Conservation (phyloP, 192 early-diverging fungal species). For the Endogone sp. region DNA sequence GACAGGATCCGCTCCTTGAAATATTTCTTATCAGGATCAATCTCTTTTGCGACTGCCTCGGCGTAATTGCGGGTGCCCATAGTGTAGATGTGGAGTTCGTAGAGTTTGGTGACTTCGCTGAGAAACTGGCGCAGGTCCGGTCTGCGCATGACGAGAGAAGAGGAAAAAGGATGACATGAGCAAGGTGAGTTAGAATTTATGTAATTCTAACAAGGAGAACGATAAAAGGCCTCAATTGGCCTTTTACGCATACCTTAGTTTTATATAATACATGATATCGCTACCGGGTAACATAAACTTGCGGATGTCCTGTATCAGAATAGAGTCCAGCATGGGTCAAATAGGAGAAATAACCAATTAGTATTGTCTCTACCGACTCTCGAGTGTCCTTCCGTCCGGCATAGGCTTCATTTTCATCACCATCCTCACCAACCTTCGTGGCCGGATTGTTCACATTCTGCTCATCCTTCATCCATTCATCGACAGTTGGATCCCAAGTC, state of each 20-base stretch:
- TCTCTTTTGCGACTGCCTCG: conserved; percentile 73
- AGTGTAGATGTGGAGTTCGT: conserved; percentile 98
- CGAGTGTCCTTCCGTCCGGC: no score
- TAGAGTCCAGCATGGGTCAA: not conserved
- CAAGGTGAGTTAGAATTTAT: no score
- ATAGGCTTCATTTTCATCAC: no score
- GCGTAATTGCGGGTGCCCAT: conserved; percentile 97
- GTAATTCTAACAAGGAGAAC: not conserved
- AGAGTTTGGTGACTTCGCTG: conserved; percentile 56
- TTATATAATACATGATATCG: conserved; percentile 74
- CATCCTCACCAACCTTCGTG: conserved; percentile 34
- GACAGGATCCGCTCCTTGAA: conserved; percentile 92
- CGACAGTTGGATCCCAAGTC: conserved; percentile 70
- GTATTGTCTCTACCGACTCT: not conserved
- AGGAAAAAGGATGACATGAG: not conserved
- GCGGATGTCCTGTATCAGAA: conserved; percentile 55
- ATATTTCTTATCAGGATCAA: conserved; percentile 76
- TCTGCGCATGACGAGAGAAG: conserved; percentile 26
- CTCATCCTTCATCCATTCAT: conserved; percentile 68
- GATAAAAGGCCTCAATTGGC: conserved; percentile 2
- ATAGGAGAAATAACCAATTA: no score
- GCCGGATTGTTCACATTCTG: conserved; percentile 49
- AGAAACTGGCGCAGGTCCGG: conserved; percentile 83
- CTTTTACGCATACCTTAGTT: conserved; percentile 61
- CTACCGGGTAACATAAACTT: conserved; percentile 70